Evolutionary conservation across 257 asterid genomes (phyloP).

Genomic region (Paraleonurus japonicus): DNA sequence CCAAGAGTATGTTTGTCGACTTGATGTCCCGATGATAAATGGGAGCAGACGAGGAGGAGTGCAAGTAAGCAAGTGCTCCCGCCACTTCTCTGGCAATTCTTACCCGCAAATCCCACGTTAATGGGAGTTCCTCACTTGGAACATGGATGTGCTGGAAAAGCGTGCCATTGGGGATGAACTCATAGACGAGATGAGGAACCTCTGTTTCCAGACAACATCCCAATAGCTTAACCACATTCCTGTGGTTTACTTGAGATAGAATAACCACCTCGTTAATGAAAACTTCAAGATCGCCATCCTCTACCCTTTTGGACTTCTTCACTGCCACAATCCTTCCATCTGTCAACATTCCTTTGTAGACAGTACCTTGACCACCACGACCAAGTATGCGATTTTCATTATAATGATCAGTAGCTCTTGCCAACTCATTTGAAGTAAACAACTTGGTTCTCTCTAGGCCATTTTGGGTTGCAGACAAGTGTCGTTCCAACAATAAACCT

Average conservation of each 20-base stretch:
- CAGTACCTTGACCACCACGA: not conserved
- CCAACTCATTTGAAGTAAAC: constrained; percentile 26
- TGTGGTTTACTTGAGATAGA: constrained; percentile 30
- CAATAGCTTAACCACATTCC: constrained; percentile 22
- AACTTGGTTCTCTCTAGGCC: constrained; percentile 18
- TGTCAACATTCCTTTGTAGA: too few relatives aligned
- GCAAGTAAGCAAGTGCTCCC: constrained; percentile 35
- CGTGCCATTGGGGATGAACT: too few relatives aligned
- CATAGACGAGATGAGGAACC: too few relatives aligned
- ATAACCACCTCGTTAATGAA: constrained; percentile 30
- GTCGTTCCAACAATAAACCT: constrained; percentile 30
- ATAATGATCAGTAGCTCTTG: constrained; percentile 24
- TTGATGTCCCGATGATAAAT: constrained; percentile 33
- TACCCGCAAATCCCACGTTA: constrained; percentile 33
- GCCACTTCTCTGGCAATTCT: constrained; percentile 35
- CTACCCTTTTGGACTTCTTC: too few relatives aligned
- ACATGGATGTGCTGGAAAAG: constrained; percentile 30
- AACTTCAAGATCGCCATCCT: too few relatives aligned
- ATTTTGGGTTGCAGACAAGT: constrained; percentile 22
- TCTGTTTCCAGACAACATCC: constrained; percentile 37
- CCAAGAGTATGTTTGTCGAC: constrained; percentile 37
- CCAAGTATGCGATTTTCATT: constrained; percentile 27
- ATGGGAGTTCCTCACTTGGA: constrained; percentile 19
- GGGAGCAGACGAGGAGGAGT: constrained; percentile 31
- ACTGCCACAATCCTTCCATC: too few relatives aligned